Conservation (phyloP, 1,139 yeast species). For the Sugiyamaella xylanicola region DNA sequence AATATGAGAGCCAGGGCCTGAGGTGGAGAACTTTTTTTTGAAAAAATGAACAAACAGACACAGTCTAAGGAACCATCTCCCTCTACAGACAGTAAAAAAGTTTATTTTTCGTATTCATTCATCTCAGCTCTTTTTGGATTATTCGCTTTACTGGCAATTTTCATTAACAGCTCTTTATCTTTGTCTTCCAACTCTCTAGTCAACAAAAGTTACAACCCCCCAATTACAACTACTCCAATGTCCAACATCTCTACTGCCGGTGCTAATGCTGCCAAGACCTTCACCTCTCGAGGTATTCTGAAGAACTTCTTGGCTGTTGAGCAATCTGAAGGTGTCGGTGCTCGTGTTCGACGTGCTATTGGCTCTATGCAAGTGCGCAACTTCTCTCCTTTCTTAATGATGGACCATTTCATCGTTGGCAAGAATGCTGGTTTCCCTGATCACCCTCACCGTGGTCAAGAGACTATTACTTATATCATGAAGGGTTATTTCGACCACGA, state of each 20-base stretch:
- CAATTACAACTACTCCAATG: neutral
- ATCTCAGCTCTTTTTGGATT: constrained; percentile 17
- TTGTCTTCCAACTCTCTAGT: neutral
- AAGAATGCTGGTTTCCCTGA: constrained; percentile 83
- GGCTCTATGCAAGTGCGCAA: constrained; percentile 69
- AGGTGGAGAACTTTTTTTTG: neutral
- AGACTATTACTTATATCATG: constrained; percentile 75
- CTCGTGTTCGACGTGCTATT: constrained; percentile 77
- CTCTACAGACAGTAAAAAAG: neutral
- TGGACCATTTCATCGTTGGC: constrained; percentile 71
- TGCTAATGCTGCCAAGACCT: constrained; percentile 19
- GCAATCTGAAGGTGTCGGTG: constrained; percentile 88
- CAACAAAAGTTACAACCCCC: constrained; percentile 5
- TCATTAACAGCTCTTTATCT: neutral
- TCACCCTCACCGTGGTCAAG: constrained; percentile 93
- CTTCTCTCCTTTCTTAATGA: constrained; percentile 80
- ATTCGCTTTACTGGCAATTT: constrained; percentile 7
- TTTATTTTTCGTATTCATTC: neutral
- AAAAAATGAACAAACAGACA: constrained; percentile 8
- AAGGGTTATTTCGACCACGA: constrained; percentile 86
- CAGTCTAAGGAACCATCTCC: neutral
- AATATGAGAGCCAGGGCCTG: neutral
- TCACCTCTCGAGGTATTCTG: constrained; percentile 53
- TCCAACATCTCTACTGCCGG: constrained; percentile 12
- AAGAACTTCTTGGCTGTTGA: constrained; percentile 67